Percentiles rank a stretch among this genome's conserved stretches.
These are phyloP conservation scores for Ophiocordyceps camponoti-rufipedis DNA, from an alignment of 2,329 filamentous ascomycete genomes.

Conservation along the genomic window DNA sequence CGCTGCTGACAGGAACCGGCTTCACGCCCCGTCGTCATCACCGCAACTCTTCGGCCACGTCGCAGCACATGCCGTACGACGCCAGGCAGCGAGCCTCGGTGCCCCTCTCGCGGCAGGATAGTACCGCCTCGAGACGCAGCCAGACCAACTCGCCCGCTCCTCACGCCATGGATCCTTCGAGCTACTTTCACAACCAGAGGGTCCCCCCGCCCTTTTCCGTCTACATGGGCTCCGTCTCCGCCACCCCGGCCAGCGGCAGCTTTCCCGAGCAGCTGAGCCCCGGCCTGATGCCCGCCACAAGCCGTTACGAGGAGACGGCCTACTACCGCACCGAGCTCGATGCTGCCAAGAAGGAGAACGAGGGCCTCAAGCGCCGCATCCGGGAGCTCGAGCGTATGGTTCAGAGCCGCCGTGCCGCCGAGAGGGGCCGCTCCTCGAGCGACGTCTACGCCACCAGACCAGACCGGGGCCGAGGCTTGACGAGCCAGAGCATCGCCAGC, in stretches of 20 bases:
- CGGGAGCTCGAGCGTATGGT: slow-evolving; percentile 42
- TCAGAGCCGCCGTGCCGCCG: slow-evolving; percentile 27
- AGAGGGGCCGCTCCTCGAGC: slow-evolving; percentile 26
- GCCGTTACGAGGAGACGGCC: slow-evolving; percentile 43
- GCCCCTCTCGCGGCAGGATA: slow-evolving; percentile 34
- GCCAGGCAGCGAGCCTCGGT: slow-evolving; percentile 23
- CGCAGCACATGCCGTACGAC: slow-evolving; percentile 26
- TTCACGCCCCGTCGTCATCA: slow-evolving; percentile 37
- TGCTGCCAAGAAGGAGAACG: slow-evolving; percentile 43
- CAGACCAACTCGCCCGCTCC: slow-evolving; percentile 12
- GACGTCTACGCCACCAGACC: slow-evolving; percentile 21
- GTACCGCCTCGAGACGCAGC: slow-evolving; percentile 33
- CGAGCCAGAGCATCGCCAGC: slow-evolving; percentile 24
- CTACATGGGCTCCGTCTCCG: slow-evolving; percentile 18
- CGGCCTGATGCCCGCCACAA: slow-evolving; percentile 34
- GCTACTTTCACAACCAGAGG: slow-evolving; percentile 30
- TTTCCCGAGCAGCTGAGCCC: slow-evolving; percentile 28
- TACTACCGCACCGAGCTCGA: slow-evolving; percentile 43
- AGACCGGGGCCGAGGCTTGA: slow-evolving; percentile 24
- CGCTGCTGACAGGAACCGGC: slow-evolving; percentile 36
- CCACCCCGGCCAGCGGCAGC: slow-evolving; percentile 19
- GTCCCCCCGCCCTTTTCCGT: slow-evolving; percentile 16
- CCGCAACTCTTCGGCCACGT: slow-evolving; percentile 40
- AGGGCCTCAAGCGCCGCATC: slow-evolving; percentile 39
- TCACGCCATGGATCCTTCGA: slow-evolving; percentile 15